A percentile compares a stretch with the other conserved stretches of the same genome.
Evolutionary conservation across 768 basidiomycete species (phyloP).

Genomic region (Baorangia bicolor): DNA sequence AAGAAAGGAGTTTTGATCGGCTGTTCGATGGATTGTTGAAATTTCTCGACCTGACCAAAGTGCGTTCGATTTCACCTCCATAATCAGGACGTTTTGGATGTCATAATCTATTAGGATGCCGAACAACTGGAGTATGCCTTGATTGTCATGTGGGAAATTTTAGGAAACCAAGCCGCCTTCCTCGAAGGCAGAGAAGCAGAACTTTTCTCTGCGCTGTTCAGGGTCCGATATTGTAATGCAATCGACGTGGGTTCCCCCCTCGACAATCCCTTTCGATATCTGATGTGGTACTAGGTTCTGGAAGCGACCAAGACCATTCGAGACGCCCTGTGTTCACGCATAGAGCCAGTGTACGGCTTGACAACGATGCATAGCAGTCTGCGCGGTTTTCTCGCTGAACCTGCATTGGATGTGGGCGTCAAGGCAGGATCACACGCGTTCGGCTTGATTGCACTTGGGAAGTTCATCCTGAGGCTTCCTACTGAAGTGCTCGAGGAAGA

Average conservation of each 20-base stretch:
- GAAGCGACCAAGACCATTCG: conserved; percentile 83
- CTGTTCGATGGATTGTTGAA: conserved; percentile 64
- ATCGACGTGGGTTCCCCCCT: conserved; percentile 51
- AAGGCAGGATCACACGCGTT: conserved; percentile 75
- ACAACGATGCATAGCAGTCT: conserved; percentile 79
- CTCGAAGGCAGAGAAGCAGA: conserved; percentile 81
- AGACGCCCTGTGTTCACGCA: conserved; percentile 65
- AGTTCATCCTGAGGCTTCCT: conserved; percentile 78
- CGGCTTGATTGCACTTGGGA: conserved; percentile 79
- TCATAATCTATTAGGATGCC: conserved; percentile 43
- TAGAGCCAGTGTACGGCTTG: conserved; percentile 83
- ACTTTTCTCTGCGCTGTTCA: conserved; percentile 68
- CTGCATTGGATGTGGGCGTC: conserved; percentile 49
- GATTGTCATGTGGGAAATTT: conserved; percentile 80
- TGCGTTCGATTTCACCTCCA: conserved; percentile 33
- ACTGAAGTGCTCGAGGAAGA: conserved; percentile 86
- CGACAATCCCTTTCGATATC: not conserved
- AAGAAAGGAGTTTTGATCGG: conserved; percentile 65
- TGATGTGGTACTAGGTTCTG: conserved; percentile 52
- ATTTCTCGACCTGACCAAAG: conserved; percentile 63
- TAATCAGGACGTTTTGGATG: not conserved
- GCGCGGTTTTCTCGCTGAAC: conserved; percentile 58
- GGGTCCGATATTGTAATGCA: conserved; percentile 70
- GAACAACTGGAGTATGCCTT: conserved; percentile 75
- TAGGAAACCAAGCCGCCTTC: conserved; percentile 68